phyloP scores from a whole-genome alignment of 306 rosid genomes.

The Astragalus glycyphyllos region DNA sequence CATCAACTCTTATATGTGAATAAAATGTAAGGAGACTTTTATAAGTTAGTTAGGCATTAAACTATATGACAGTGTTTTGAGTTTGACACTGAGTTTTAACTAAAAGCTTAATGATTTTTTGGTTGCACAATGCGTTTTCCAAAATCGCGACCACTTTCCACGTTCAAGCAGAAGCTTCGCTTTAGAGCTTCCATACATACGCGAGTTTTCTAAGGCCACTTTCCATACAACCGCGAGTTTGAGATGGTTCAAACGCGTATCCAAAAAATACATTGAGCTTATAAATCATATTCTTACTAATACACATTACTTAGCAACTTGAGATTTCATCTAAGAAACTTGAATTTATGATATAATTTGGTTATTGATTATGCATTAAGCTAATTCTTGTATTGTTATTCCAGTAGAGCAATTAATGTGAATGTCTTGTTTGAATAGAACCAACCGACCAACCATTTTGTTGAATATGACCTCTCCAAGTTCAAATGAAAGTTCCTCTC shows the following conservation, averaged over 20 bases:
- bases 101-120: no score
- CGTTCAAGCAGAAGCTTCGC: no score
- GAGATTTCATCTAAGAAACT: not conserved
- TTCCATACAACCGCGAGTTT: no score
- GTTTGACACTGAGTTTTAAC: not conserved
- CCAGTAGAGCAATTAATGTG: slow-evolving; percentile 41
- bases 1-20: slow-evolving; percentile 1
- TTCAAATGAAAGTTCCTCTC: slow-evolving; percentile 43
- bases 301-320: not conserved
- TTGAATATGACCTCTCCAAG: slow-evolving; percentile 45
- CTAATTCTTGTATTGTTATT: slow-evolving; percentile 25
- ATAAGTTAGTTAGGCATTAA: not conserved
- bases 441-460: slow-evolving; percentile 40
- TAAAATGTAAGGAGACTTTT: not conserved
- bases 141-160: no score
- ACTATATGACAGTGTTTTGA: not conserved
- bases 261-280: not conserved
- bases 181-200: no score
- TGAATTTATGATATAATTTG: slow-evolving; percentile 28
- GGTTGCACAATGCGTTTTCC: no score
- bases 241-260: no score
- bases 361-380: slow-evolving; percentile 17
- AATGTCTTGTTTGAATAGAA: slow-evolving; percentile 36
- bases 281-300: not conserved
- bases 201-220: no score